A percentile compares a stretch with the other conserved stretches of the same genome.
These are phyloP conservation scores for Backusella tuberculispora DNA, from an alignment of 192 early-diverging fungal genomes.

Conservation along the genomic window DNA sequence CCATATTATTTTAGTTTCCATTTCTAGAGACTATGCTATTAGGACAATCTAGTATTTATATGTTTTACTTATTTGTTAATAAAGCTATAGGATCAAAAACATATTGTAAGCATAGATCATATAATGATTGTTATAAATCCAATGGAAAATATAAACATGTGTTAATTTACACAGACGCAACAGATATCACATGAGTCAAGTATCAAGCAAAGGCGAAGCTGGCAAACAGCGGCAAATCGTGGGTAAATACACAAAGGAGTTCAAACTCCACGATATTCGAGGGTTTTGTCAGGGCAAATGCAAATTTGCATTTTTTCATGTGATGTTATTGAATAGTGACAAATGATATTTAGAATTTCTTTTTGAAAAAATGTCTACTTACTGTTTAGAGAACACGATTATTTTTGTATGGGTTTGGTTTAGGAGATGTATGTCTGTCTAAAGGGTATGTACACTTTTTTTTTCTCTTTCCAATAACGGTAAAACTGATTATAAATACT, in stretches of 20 bases:
- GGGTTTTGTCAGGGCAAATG: constrained; percentile 14
- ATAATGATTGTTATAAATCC: background rate
- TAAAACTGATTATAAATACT: constrained; percentile 12
- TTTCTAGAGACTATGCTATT: background rate
- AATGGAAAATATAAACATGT: background rate
- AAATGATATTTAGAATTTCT: background rate
- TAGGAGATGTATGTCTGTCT: background rate
- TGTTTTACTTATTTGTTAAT: background rate
- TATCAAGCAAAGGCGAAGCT: background rate
- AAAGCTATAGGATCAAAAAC: no score
- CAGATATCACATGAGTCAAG: background rate
- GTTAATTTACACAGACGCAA: background rate
- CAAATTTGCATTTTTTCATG: background rate
- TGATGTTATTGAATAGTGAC: background rate
- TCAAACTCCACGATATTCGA: background rate
- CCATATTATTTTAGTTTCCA: background rate
- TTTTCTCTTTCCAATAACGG: background rate
- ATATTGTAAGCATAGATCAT: background rate
- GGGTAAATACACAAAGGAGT: constrained; percentile 8
- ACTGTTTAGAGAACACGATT: background rate
- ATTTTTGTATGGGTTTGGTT: background rate
- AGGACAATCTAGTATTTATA: background rate
- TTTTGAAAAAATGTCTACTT: background rate
- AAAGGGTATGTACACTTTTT: background rate
- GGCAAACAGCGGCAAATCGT: constrained; percentile 23